Conservation (phyloP, 331 rosid species). For the Quercus lobata region DNA sequence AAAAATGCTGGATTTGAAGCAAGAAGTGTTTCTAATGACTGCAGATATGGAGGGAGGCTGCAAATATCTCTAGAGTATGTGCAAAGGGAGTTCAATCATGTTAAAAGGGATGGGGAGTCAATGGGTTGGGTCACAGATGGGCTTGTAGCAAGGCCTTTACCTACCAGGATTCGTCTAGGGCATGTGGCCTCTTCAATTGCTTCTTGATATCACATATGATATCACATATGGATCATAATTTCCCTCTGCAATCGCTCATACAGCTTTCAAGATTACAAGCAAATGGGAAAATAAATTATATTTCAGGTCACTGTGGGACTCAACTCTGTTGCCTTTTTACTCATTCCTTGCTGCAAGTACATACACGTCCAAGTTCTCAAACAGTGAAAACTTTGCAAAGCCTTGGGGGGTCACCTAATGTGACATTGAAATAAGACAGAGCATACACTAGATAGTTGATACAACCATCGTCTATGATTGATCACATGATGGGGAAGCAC, state of each 20-base stretch:
- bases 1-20: slow-evolving; percentile 74
- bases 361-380: neutral
- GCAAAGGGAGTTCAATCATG: slow-evolving; percentile 71
- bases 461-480: too few relatives aligned
- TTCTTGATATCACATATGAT: slow-evolving; percentile 21
- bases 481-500: too few relatives aligned
- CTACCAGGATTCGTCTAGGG: slow-evolving; percentile 51
- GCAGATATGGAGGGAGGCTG: slow-evolving; percentile 77
- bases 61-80: slow-evolving; percentile 74
- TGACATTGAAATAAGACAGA: neutral
- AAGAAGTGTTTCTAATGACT: slow-evolving; percentile 52
- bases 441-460: neutral
- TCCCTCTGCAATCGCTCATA: neutral
- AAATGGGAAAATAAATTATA: neutral
- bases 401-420: neutral
- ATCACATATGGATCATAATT: slow-evolving; percentile 19
- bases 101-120: slow-evolving; percentile 65
- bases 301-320: neutral
- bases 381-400: neutral
- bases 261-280: neutral
- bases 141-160: slow-evolving; percentile 83
- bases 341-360: neutral
- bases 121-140: slow-evolving; percentile 81
- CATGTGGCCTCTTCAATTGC: slow-evolving; percentile 16
- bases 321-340: neutral